Evolutionary conservation across 2,329 filamentous ascomycete species (phyloP), one percentile per base, ranked within the genome.

Genomic region (Seiridium cupressi): DNA sequence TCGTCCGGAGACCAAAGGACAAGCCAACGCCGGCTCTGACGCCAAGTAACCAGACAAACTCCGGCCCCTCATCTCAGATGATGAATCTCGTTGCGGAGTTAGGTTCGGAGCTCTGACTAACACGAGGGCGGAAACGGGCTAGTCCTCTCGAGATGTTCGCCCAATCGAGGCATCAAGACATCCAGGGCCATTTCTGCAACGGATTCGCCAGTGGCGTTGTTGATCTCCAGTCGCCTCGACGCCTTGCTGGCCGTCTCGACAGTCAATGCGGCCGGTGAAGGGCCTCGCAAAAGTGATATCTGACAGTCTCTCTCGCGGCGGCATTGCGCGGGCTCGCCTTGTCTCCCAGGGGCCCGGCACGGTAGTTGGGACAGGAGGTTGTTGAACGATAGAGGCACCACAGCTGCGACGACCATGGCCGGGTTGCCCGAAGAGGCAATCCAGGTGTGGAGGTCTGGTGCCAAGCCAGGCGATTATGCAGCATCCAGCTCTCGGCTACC

Each of bases 331-430:
- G 8, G 46, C 46, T 48, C 13, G n/a, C 38, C 38, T 42, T 42
- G 7, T 7, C 38, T 42, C 7, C 38, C 38, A 42, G 7, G 13
- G 18, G 38, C 13, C 38, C 13, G 38, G 38, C 38, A 42, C 38
- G 38, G 38, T 42, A 7, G 13, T 7, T 42, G 7, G 7, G 38
- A 42, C 7, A 8, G 38, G 13, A 42, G 7, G 38, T 57, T 42
- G 54, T 57, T 48, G 54, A 48, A 57, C 47, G 40, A 57, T 42
- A 44, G 42, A 44, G n/a, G 32, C 54, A 57, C 26, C 3, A 38
- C 42, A 47, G 53, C 38, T 36, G 34, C 44, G 53, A 40, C 53
- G 18, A 57, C 44, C 54, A 47, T 7, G 40, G n/a, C 34, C 54
- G 54, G 54, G 36, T 57, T 46, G 8, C 54, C 54, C 5, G 8